phyloP scores from a whole-genome alignment of 2,329 filamentous ascomycete species.

The Paradendryphiella salina region DNA sequence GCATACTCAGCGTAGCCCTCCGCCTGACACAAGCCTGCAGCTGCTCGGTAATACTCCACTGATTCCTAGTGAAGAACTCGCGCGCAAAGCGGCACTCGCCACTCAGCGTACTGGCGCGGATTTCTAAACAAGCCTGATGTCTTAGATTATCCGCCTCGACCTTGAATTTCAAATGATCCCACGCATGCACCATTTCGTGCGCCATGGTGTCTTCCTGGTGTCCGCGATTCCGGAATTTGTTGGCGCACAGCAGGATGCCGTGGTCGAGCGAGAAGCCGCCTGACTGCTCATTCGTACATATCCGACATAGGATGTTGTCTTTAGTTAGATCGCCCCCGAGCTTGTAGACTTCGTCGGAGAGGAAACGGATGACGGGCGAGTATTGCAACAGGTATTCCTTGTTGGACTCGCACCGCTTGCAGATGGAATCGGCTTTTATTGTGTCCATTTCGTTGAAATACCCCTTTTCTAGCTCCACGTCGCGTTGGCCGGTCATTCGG shows the following conservation, averaged over 20 bases:
- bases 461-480: conserved; percentile 50
- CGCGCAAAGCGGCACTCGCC: conserved; percentile 90
- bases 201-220: conserved; percentile 92
- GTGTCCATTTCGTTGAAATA: conserved; percentile 78
- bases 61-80: conserved; percentile 81
- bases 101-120: conserved; percentile 87
- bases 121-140: conserved; percentile 96
- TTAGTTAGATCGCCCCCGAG: conserved; percentile 76
- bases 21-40: conserved; percentile 89
- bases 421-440: conserved; percentile 76
- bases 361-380: conserved; percentile 83
- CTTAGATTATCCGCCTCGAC: conserved; percentile 80
- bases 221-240: conserved; percentile 76
- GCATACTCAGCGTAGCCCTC: conserved; percentile 78
- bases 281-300: conserved; percentile 72
- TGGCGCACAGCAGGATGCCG: conserved; percentile 90
- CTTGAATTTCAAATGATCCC: conserved; percentile 90
- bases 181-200: conserved; percentile 98
- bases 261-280: conserved; percentile 86
- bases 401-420: conserved; percentile 76
- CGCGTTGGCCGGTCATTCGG: conserved; percentile 46
- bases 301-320: conserved; percentile 77
- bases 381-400: conserved; percentile 83
- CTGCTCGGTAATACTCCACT: conserved; percentile 88
- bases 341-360: conserved; percentile 76